Percentiles rank a stretch among this genome's conserved stretches.
These are phyloP conservation scores for Solanum pimpinellifolium DNA, from an alignment of 257 asterid genomes.

Conservation along the genomic window DNA sequence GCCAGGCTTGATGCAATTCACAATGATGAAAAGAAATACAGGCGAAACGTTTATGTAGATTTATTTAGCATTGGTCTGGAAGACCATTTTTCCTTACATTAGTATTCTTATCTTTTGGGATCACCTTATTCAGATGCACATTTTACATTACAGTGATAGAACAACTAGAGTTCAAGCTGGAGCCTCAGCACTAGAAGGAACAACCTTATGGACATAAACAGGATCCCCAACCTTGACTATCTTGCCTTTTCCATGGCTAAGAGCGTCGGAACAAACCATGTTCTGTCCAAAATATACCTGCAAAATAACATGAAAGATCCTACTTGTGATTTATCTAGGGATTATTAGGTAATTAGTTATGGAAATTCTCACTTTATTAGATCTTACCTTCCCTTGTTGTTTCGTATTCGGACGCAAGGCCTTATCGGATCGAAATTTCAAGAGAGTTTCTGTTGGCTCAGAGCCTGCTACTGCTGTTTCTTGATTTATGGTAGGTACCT, in stretches of 20 bases:
- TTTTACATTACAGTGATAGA: not conserved
- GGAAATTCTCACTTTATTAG: not conserved
- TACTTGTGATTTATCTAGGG: not conserved
- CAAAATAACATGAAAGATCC: not conserved
- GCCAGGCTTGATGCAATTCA: not conserved
- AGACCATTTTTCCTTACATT: not conserved
- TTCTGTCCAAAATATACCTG: constrained; percentile 53
- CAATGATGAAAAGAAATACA: not conserved
- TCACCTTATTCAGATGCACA: not conserved
- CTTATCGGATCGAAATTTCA: constrained; percentile 37
- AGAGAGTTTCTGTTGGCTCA: constrained; percentile 34
- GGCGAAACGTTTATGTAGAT: not conserved
- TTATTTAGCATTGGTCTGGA: not conserved
- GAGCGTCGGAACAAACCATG: constrained; percentile 24
- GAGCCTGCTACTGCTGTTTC: constrained; percentile 35
- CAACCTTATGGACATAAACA: constrained; percentile 13
- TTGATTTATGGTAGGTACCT: constrained; percentile 8
- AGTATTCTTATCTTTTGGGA: not conserved
- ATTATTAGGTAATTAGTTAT: not conserved
- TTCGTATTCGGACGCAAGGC: constrained; percentile 32
- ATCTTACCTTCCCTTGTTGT: constrained; percentile 23
- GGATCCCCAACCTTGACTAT: constrained; percentile 32
- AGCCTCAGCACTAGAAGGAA: constrained; percentile 26
- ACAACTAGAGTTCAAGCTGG: not conserved
- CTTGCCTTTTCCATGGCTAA: constrained; percentile 9